These are phyloP conservation scores for Verticillium isaacii DNA, from an alignment of 2,329 filamentous ascomycete genomes.

Conservation along the genomic window DNA sequence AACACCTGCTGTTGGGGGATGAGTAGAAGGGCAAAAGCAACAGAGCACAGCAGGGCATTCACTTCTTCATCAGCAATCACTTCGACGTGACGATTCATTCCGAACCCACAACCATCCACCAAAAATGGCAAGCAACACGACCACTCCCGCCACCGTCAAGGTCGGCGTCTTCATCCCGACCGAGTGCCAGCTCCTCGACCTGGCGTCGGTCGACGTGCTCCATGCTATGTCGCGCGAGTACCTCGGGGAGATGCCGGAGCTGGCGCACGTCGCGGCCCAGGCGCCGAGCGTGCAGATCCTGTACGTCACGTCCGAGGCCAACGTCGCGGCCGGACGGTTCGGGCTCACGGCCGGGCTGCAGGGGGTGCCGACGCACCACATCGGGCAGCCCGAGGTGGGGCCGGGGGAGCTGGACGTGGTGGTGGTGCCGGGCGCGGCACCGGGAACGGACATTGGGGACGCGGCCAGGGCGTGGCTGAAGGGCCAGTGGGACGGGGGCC, in stretches of 20 bases:
- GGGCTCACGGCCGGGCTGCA: conserved; percentile 33
- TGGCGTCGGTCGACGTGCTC: conserved; percentile 45
- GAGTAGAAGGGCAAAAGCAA: too few relatives aligned
- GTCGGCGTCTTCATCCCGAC: conserved; percentile 47
- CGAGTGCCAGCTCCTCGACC: conserved; percentile 43
- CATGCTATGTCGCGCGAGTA: conserved; percentile 41
- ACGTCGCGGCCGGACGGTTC: conserved; percentile 25
- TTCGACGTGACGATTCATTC: too few relatives aligned
- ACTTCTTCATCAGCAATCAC: too few relatives aligned
- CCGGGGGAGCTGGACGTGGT: conserved; percentile 47
- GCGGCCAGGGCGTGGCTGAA: conserved; percentile 36
- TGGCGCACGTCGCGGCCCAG: conserved; percentile 28
- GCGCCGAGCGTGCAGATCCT: conserved; percentile 38
- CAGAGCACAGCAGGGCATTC: too few relatives aligned
- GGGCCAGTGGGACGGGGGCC: conserved; percentile 28
- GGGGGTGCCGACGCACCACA: conserved; percentile 37
- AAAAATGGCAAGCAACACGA: too few relatives aligned
- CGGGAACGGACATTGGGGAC: conserved; percentile 22
- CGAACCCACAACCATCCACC: too few relatives aligned
- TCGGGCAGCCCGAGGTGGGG: conserved; percentile 38
- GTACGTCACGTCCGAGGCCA: conserved; percentile 38
- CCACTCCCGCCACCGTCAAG: conserved; percentile 6
- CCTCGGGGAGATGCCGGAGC: conserved; percentile 25
- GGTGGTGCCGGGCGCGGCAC: conserved; percentile 46
- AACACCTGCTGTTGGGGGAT: too few relatives aligned